Conservation (phyloP, 176 grass and related monocot genomes). For the Melocanna baccifera region DNA sequence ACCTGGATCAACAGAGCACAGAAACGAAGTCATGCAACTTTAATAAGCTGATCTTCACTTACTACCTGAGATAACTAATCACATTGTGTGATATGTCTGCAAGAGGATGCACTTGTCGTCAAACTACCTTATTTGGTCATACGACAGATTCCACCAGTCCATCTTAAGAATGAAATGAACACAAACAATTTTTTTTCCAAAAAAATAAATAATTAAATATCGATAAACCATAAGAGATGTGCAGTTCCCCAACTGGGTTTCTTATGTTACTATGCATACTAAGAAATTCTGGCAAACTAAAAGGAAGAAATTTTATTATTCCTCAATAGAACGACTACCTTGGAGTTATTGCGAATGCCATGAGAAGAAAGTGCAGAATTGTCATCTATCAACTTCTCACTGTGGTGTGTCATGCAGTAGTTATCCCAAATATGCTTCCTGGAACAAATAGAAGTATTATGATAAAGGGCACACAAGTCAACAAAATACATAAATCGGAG, state of each 20-base stretch:
- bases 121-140: background rate
- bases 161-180: background rate
- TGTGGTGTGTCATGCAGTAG: slow-evolving; percentile 63
- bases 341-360: slow-evolving; percentile 64
- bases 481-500: background rate
- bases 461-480: background rate
- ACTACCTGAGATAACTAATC: background rate
- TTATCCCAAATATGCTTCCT: slow-evolving; percentile 95
- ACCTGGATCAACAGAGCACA: slow-evolving; percentile 44
- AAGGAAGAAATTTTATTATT: slow-evolving; percentile 7
- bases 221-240: background rate
- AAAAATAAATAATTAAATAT: background rate
- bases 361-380: slow-evolving; percentile 57
- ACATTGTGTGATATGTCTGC: background rate
- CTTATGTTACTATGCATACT: background rate
- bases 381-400: slow-evolving; percentile 79
- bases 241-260: background rate
- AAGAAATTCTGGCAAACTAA: background rate
- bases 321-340: slow-evolving; percentile 44
- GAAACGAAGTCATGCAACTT: background rate
- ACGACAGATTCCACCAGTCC: background rate
- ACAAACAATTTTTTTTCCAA: background rate
- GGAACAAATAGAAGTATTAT: slow-evolving; percentile 2
- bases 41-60: background rate
- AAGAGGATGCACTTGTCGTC: background rate